phyloP scores from a whole-genome alignment of 306 rosid genomes.

The Quercus cerris region DNA sequence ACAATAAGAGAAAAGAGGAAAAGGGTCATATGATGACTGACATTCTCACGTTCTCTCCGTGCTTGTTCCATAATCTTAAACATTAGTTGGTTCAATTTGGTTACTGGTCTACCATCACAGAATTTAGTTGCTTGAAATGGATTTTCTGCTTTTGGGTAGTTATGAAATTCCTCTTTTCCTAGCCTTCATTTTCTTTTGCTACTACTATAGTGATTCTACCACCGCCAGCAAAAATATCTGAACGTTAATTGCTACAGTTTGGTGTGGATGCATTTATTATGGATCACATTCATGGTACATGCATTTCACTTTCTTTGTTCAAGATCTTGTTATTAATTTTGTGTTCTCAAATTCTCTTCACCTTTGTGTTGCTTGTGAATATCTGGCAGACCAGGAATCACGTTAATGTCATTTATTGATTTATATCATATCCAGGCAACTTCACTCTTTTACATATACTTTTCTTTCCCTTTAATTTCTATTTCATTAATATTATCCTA shows the following conservation, averaged over 20 bases:
- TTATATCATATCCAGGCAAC: neutral
- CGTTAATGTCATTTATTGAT: too few relatives aligned
- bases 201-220: neutral
- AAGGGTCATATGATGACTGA: neutral
- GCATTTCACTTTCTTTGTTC: neutral
- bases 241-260: neutral
- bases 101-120: neutral
- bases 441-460: neutral
- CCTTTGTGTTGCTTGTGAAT: neutral
- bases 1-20: neutral
- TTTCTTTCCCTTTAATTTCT: neutral
- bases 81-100: too few relatives aligned
- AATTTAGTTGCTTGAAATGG: neutral
- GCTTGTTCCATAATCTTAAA: neutral
- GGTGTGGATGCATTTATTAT: conserved; percentile 1
- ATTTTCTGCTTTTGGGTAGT: neutral
- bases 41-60: neutral
- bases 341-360: neutral
- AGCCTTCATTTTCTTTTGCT: neutral
- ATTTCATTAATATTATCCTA: neutral
- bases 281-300: neutral
- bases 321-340: neutral
- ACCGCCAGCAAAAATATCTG: neutral
- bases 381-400: too few relatives aligned
- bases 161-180: neutral